phyloP scores from a whole-genome alignment of 352 stramenopile genomes.

The Phytophthora pistaciae region DNA sequence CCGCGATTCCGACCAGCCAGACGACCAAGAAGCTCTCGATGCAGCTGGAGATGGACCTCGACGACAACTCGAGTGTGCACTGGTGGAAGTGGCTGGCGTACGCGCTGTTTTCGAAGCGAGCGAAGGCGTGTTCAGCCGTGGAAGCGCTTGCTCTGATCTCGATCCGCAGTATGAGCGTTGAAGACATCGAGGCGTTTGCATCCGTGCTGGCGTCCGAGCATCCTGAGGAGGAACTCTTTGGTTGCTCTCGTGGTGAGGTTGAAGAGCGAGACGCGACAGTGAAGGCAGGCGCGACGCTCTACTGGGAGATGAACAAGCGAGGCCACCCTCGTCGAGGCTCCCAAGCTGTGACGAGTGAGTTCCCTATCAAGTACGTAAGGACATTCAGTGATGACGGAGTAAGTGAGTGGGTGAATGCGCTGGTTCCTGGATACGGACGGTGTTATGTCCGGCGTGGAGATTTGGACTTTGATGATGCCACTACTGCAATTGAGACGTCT shows the following conservation, averaged over 20 bases:
- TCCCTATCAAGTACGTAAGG: not conserved
- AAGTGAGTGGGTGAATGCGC: constrained; percentile 6
- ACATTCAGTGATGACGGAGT: constrained; percentile 14
- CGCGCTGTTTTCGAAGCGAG: constrained; percentile 17
- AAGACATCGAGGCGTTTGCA: constrained; percentile 6
- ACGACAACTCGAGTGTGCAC: not conserved
- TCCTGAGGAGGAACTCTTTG: constrained; percentile 19
- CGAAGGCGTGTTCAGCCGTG: not conserved
- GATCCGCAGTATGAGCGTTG: constrained; percentile 4
- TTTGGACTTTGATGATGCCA: constrained; percentile 1
- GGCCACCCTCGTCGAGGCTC: constrained; percentile 6
- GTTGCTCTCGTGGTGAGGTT: not conserved
- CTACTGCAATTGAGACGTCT: not conserved
- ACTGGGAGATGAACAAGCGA: constrained; percentile 11
- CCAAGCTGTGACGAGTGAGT: not conserved
- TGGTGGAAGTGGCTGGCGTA: constrained; percentile 31
- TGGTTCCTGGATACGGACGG: constrained; percentile 16
- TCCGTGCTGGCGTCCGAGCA: constrained; percentile 7
- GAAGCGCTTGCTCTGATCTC: constrained; percentile 12
- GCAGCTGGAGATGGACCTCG: not conserved
- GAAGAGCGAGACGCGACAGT: not conserved
- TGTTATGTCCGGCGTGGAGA: constrained; percentile 2
- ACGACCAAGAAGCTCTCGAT: constrained; percentile 24
- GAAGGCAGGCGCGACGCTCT: constrained; percentile 4
- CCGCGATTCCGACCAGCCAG: constrained; percentile 16